Evolutionary conservation across 106 monocot genomes (phyloP).

Genomic region (Chionographis japonica): DNA sequence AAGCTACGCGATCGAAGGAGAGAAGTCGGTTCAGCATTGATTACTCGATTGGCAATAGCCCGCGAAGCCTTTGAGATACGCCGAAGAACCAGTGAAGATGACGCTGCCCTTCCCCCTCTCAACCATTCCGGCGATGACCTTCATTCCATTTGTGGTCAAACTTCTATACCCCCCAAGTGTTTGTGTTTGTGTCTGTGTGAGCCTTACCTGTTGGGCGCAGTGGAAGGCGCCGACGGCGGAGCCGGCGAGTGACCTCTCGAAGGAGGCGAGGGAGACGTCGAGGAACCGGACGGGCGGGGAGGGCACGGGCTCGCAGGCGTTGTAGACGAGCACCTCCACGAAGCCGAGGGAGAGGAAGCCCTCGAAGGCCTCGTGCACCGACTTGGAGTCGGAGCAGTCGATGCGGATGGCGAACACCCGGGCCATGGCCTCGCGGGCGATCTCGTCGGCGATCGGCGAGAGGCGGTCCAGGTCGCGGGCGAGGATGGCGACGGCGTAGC

Average conservation of each 20-base stretch:
- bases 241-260: conserved; percentile 41
- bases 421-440: conserved; percentile 58
- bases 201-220: conserved; percentile 64
- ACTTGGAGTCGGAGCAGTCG: conserved; percentile 57
- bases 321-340: conserved; percentile 71
- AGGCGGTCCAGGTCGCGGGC: conserved; percentile 54
- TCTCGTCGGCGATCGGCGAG: conserved; percentile 60
- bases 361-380: conserved; percentile 69
- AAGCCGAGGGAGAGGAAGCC: conserved; percentile 61
- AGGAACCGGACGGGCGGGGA: conserved; percentile 21
- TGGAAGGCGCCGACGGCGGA: conserved; percentile 56
- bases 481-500: conserved; percentile 73
- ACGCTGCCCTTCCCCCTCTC: conserved; percentile 65
- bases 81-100: conserved; percentile 60
- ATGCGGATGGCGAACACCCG: conserved; percentile 74
- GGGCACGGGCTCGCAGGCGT: conserved; percentile 29
- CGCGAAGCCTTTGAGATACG: conserved; percentile 42
- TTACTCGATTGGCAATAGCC: conserved; percentile 57
- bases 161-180: no score
- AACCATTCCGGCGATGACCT: conserved; percentile 62
- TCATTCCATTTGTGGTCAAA: neutral
- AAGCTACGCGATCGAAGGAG: no score
- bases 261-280: conserved; percentile 34
- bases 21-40: neutral
- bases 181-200: no score